Evolutionary conservation across 2,329 filamentous ascomycete species (phyloP).

Genomic region (Neurospora sp.): DNA sequence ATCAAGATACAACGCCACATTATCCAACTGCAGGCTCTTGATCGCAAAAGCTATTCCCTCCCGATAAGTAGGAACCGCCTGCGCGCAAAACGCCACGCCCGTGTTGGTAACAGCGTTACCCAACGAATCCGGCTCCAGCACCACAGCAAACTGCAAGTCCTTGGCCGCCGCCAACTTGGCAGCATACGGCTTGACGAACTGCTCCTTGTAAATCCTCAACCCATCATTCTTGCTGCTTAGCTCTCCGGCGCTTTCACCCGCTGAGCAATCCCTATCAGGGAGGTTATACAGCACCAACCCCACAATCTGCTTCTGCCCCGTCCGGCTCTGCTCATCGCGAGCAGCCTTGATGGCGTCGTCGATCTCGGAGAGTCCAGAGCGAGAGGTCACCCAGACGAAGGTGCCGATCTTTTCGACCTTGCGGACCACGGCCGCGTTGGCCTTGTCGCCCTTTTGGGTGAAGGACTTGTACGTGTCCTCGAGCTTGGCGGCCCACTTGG

Average conservation of each 20-base stretch:
- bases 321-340: slow-evolving; percentile 24
- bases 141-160: slow-evolving; percentile 32
- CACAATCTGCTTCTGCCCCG: slow-evolving; percentile 29
- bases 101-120: slow-evolving; percentile 33
- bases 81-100: slow-evolving; percentile 26
- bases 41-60: slow-evolving; percentile 34
- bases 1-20: slow-evolving; percentile 32
- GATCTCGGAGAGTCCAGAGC: slow-evolving; percentile 27
- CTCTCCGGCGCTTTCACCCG: slow-evolving; percentile 32
- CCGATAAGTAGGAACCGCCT: slow-evolving; percentile 28
- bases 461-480: slow-evolving; percentile 29
- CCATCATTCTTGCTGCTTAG: slow-evolving; percentile 27
- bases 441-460: slow-evolving; percentile 23
- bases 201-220: slow-evolving; percentile 29
- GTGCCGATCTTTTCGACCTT: slow-evolving; percentile 30
- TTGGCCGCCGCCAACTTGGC: slow-evolving; percentile 26
- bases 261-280: slow-evolving; percentile 35
- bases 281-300: slow-evolving; percentile 36
- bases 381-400: slow-evolving; percentile 34
- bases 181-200: slow-evolving; percentile 30
- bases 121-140: slow-evolving; percentile 35
- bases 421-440: slow-evolving; percentile 28
- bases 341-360: slow-evolving; percentile 30
- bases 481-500: slow-evolving; percentile 32
- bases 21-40: slow-evolving; percentile 25